Base-by-base conservation (phyloP, 306 rosid genomes). In the Vigna unguiculata region DNA sequence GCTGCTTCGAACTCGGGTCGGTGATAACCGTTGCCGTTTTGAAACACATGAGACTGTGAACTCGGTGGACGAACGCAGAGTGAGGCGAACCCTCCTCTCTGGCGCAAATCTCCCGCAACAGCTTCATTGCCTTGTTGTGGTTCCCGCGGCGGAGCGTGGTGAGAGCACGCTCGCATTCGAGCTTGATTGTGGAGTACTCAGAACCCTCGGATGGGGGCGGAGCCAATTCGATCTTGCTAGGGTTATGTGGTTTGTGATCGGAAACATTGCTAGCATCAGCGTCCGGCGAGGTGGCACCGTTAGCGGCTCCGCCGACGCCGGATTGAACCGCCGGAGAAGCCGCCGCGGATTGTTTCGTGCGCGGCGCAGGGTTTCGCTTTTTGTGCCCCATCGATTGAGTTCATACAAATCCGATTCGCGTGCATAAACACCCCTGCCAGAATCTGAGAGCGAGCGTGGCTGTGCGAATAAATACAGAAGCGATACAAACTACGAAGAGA, bases 101-200 rank as follows among this genome's bases (percentile, higher is more conserved):
- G 19, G 78, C 80, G 61, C 93, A 83, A 24, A 81, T 60, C 80
- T 96, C 99, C 88, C 88, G 91, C 93, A 93, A 87, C 41, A 92
- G 83, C 87, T 90, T 83, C 76, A 96, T 80, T 25, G 99, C 98
- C 85, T 88, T 91, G 24, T 80, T 88, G 76, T 96, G 98, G 74
- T 90, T 96, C 24, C 99, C 99, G 1, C 99, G 97, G 45, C 98
- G 86, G 30, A 88, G 86, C 53, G 97, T 86, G 30, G 83, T 92
- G 20, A 92, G 91, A 72, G 97, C 97, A 14, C 88, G 85, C 81
- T 95, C 99, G 55, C 97, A 95, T 76, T 96, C 98, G 4, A 81
- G 82, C 88, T 88, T 96, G 79, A 89, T 85, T 14, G 89, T 10
- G 41, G 91, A 79, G 86, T 68, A 58, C 20, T 80, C 78, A 9